Conservation (phyloP, 75 land plant genomes). For the Adiantum capillusveneris region DNA sequence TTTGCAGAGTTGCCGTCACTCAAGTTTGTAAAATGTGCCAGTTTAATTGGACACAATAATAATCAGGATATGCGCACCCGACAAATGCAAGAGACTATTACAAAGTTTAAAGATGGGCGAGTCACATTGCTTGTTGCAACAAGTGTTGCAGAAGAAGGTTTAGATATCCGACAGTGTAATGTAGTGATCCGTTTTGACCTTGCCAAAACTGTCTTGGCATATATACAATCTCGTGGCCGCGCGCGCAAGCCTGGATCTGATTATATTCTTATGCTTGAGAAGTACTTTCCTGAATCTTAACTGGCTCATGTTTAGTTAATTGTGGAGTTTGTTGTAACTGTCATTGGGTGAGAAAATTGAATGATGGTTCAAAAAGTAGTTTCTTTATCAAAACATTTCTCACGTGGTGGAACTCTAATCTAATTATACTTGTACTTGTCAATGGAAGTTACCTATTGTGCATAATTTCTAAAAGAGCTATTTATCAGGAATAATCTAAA, state of each 20-base stretch:
- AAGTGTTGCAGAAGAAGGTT: constrained; percentile 99
- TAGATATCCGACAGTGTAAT: constrained; percentile 99
- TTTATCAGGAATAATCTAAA: too few relatives aligned
- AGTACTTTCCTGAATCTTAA: too few relatives aligned
- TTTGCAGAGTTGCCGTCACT: constrained; percentile 95
- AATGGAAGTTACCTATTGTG: too few relatives aligned
- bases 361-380: too few relatives aligned
- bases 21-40: constrained; percentile 78
- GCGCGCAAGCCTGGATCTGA: constrained; percentile 99
- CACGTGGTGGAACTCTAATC: too few relatives aligned
- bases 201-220: constrained; percentile 98
- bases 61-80: constrained; percentile 89
- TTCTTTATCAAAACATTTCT: too few relatives aligned
- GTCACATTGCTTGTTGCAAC: constrained; percentile 98
- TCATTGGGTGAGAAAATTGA: too few relatives aligned
- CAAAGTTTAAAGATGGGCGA: constrained; percentile 93
- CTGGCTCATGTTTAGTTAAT: too few relatives aligned
- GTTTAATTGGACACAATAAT: constrained; percentile 96
- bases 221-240: constrained; percentile 98
- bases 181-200: constrained; percentile 99
- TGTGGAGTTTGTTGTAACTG: too few relatives aligned
- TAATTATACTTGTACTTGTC: too few relatives aligned
- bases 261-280: constrained; percentile 97
- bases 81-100: constrained; percentile 94
- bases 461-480: too few relatives aligned